Evolutionary conservation across 345 rosid species (phyloP).

Genomic region (Aquilaria yunnanensis): DNA sequence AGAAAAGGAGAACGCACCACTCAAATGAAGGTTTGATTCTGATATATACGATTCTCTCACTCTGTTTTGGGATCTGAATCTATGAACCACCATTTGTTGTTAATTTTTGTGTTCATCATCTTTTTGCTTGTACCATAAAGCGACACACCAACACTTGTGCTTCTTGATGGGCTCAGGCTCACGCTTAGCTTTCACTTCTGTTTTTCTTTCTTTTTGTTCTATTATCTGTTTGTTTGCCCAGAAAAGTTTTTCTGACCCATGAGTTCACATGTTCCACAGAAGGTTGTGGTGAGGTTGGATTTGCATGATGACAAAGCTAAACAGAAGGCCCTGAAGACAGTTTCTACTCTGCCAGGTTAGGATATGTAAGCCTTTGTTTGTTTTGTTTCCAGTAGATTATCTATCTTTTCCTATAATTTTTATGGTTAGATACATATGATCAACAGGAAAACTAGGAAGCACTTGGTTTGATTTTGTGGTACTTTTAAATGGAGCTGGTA

Average conservation of each 20-base stretch:
- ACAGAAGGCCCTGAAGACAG: constrained; percentile 84
- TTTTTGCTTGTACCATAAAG: not conserved
- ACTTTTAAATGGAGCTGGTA: no score
- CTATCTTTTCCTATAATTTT: no score
- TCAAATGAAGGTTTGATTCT: constrained; percentile 55
- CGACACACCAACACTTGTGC: not conserved
- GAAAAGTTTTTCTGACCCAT: constrained; percentile 4
- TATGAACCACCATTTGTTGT: constrained; percentile 1
- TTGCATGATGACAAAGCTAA: constrained; percentile 70
- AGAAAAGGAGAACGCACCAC: constrained; percentile 6
- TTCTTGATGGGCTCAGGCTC: not conserved
- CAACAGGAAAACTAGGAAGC: no score
- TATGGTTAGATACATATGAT: no score
- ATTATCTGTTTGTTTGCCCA: not conserved
- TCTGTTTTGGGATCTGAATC: constrained; percentile 17
- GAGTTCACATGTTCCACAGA: constrained; percentile 49
- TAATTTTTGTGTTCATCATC: constrained; percentile 20
- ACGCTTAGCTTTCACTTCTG: not conserved
- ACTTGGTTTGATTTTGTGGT: no score
- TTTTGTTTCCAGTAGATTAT: no score
- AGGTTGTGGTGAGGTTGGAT: constrained; percentile 69
- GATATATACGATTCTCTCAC: not conserved
- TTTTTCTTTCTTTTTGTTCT: not conserved
- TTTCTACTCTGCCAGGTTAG: constrained; percentile 75
- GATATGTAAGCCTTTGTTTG: no score